A percentile compares a stretch with the other conserved stretches of the same genome.
Conservation (phyloP, 805 yeast genomes). For the Starmerella davenportii region DNA sequence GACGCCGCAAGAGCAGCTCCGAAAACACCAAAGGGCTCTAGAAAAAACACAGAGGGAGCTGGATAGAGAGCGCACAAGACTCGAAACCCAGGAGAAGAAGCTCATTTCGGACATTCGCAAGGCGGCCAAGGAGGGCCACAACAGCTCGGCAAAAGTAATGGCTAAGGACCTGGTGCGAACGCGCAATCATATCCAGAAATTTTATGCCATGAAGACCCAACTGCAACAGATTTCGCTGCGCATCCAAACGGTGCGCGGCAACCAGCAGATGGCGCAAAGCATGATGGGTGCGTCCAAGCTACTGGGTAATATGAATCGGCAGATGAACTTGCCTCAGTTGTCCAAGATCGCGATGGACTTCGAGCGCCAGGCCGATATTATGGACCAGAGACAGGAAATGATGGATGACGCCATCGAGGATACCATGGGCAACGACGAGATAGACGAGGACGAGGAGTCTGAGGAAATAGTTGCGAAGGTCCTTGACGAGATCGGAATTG, state of each 20-base stretch:
- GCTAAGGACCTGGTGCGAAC: conserved; percentile 91
- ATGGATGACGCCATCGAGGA: conserved; percentile 97
- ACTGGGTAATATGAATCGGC: conserved; percentile 69
- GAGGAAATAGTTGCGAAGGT: conserved; percentile 85
- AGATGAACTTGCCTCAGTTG: conserved; percentile 79
- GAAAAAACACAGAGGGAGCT: conserved; percentile 90
- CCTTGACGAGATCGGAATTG: conserved; percentile 90
- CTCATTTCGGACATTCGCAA: conserved; percentile 71
- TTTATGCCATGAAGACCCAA: conserved; percentile 85
- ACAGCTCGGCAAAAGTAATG: conserved; percentile 78
- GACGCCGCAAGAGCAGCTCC: conserved; percentile 86
- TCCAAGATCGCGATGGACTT: conserved; percentile 87
- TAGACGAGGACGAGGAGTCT: conserved; percentile 60
- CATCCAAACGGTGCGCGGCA: conserved; percentile 79
- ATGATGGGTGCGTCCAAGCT: conserved; percentile 87
- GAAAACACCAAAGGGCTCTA: conserved; percentile 87
- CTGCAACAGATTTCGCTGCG: conserved; percentile 84
- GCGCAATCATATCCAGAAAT: conserved; percentile 62
- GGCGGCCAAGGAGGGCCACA: conserved; percentile 78
- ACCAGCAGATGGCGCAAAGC: conserved; percentile 85
- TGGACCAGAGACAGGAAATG: conserved; percentile 98
- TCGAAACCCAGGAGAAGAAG: conserved; percentile 85
- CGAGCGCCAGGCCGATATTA: conserved; percentile 80
- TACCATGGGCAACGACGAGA: conserved; percentile 80
- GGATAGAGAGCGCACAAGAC: conserved; percentile 67